phyloP scores from a whole-genome alignment of 108 stramenopile genomes.

The Bacterosira constricta region DNA sequence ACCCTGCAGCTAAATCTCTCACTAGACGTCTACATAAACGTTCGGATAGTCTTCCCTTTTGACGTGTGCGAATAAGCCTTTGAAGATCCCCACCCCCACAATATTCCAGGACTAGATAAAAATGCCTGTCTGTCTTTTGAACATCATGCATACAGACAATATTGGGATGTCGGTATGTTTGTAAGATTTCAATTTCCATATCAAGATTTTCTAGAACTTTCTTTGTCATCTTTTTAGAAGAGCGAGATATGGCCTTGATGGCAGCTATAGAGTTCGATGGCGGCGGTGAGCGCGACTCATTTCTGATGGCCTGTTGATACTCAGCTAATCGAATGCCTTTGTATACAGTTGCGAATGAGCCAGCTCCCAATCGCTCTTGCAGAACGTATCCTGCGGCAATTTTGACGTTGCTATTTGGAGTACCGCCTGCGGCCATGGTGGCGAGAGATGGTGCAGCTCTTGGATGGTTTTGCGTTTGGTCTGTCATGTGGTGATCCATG shows the following conservation, averaged over 20 bases:
- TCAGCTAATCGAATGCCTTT: slow-evolving; percentile 57
- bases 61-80: slow-evolving; percentile 77
- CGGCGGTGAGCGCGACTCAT: slow-evolving; percentile 10
- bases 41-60: slow-evolving; percentile 77
- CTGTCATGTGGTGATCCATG: slow-evolving; percentile 4
- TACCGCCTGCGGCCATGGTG: slow-evolving; percentile 3
- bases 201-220: slow-evolving; percentile 97
- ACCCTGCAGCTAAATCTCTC: slow-evolving; percentile 88
- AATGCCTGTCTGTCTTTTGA: slow-evolving; percentile 84
- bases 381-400: slow-evolving; percentile 75
- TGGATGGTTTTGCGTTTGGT: no score
- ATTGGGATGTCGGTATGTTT: slow-evolving; percentile 89
- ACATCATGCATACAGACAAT: slow-evolving; percentile 88
- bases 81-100: slow-evolving; percentile 96
- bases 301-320: slow-evolving; percentile 12
- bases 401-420: slow-evolving; percentile 32
- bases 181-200: slow-evolving; percentile 94
- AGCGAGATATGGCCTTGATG: slow-evolving; percentile 91
- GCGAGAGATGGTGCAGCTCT: no score
- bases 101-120: slow-evolving; percentile 96
- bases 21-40: slow-evolving; percentile 83
- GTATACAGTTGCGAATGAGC: slow-evolving; percentile 88
- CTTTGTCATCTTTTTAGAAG: slow-evolving; percentile 85
- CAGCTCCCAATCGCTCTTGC: slow-evolving; percentile 69
- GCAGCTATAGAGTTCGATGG: slow-evolving; percentile 66